These are phyloP conservation scores for Bassia scoparia DNA, from an alignment of 148 eudicot genomes.

Conservation along the genomic window DNA sequence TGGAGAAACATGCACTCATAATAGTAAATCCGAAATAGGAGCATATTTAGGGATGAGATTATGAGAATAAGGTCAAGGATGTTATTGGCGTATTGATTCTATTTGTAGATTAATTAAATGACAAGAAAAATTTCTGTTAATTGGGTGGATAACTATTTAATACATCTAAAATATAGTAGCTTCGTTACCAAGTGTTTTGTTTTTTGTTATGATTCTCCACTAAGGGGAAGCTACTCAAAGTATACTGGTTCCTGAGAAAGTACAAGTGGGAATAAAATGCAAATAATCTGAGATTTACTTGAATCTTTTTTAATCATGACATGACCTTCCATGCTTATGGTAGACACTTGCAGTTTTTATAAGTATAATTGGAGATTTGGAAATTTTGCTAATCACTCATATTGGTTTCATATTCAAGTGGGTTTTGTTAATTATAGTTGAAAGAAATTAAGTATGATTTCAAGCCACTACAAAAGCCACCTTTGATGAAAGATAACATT, in stretches of 20 bases:
- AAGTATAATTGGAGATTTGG: not conserved
- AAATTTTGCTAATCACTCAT: conserved; percentile 1
- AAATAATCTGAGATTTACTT: not conserved
- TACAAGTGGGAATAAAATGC: conserved; percentile 11
- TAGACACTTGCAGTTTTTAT: not conserved
- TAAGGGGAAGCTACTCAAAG: not conserved
- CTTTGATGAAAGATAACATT: conserved; percentile 7
- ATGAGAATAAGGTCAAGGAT: not conserved
- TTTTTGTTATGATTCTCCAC: conserved; percentile 10
- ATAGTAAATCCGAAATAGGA: conserved; percentile 8
- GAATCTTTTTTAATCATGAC: conserved; percentile 8
- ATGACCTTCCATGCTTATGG: not conserved
- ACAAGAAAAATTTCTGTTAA: not conserved
- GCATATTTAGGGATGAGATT: conserved; percentile 10
- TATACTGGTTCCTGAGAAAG: not conserved
- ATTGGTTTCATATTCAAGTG: conserved; percentile 12
- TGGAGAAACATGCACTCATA: not conserved
- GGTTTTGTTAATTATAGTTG: conserved; percentile 10
- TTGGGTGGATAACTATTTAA: conserved; percentile 4
- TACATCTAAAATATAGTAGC: not conserved
- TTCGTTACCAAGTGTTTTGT: conserved; percentile 18
- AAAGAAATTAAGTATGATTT: conserved; percentile 16
- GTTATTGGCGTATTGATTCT: not conserved
- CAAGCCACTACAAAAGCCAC: conserved; percentile 22
- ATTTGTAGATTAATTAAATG: not conserved